These are phyloP conservation scores for Talaromyces stipitatus DNA, from an alignment of 495 filamentous ascomycete species.

Conservation along the genomic window DNA sequence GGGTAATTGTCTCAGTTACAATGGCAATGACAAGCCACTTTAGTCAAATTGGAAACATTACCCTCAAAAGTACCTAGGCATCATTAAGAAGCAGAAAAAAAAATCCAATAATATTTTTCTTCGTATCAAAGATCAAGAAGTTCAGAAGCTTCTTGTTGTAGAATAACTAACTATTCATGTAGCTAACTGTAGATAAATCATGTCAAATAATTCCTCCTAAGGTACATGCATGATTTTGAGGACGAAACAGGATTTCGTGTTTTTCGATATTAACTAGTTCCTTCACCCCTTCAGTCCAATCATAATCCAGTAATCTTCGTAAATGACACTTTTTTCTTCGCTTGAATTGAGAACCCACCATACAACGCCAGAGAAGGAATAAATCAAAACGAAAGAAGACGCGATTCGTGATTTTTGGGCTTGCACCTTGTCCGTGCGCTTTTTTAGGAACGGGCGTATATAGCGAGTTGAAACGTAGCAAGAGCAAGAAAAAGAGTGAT, in stretches of 20 bases:
- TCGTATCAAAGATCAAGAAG: conserved; percentile 1
- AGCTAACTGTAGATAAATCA: not conserved
- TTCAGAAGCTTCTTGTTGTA: conserved; percentile 8
- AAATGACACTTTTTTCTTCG: not conserved
- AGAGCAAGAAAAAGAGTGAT: not conserved
- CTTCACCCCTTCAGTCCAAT: not conserved
- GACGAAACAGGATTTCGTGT: not conserved
- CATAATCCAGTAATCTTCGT: not conserved
- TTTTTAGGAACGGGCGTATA: not conserved
- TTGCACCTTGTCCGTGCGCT: not conserved
- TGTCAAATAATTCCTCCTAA: not conserved
- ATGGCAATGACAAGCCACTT: not conserved
- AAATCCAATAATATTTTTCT: not conserved
- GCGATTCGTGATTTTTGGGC: not conserved
- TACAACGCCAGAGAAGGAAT: not conserved
- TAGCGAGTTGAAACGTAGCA: not conserved
- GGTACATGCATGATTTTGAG: not conserved
- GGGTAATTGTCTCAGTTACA: not conserved
- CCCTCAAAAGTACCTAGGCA: not conserved
- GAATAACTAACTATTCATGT: not conserved
- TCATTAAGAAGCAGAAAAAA: not conserved
- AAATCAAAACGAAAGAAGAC: not conserved
- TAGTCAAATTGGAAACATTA: not conserved
- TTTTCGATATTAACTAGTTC: not conserved
- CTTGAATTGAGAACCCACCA: not conserved